Percentiles rank a stretch among this genome's conserved stretches.
phyloP scores from a whole-genome alignment of 2,329 filamentous ascomycete genomes.

The Neurospora crassa region DNA sequence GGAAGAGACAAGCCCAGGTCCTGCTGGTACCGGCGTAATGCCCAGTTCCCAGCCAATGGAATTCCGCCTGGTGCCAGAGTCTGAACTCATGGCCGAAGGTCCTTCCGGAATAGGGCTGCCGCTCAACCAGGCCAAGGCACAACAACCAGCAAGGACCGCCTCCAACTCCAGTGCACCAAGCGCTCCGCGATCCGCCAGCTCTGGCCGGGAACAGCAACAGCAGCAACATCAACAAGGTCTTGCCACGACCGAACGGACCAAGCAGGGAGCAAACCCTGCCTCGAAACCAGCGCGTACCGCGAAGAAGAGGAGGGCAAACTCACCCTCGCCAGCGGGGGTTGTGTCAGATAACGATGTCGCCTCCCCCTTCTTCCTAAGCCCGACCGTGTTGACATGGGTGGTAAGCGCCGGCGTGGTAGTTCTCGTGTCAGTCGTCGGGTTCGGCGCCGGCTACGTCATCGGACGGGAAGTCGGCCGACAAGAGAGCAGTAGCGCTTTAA shows the following conservation, averaged over 20 bases:
- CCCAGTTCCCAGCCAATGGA: constrained; percentile 46
- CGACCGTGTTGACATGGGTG: constrained; percentile 54
- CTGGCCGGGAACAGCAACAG: constrained; percentile 11
- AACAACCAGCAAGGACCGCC: constrained; percentile 16
- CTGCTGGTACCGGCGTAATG: constrained; percentile 30
- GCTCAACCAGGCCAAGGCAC: constrained; percentile 7
- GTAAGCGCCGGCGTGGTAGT: constrained; percentile 59
- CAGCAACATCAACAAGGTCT: constrained; percentile 4
- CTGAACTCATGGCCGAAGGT: constrained; percentile 40
- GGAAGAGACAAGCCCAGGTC: constrained; percentile 31
- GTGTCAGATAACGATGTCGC: constrained; percentile 23
- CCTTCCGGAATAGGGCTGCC: constrained; percentile 1
- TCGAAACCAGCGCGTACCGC: constrained; percentile 33
- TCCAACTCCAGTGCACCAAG: constrained; percentile 23
- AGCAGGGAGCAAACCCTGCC: constrained; percentile 32
- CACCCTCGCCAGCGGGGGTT: constrained; percentile 18
- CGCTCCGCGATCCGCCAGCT: constrained; percentile 16
- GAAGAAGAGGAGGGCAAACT: constrained; percentile 49
- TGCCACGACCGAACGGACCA: constrained; percentile 34
- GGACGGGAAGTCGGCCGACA: constrained; percentile 57
- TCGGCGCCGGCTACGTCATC: constrained; percentile 59
- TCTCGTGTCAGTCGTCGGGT: constrained; percentile 57
- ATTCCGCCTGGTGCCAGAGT: constrained; percentile 50
- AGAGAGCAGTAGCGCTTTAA: constrained; percentile 38
- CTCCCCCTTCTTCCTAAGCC: constrained; percentile 37